Evolutionary conservation across 495 filamentous ascomycete genomes (phyloP), one percentile per base, ranked within the genome.

Genomic region (Pyrenula massariospora): DNA sequence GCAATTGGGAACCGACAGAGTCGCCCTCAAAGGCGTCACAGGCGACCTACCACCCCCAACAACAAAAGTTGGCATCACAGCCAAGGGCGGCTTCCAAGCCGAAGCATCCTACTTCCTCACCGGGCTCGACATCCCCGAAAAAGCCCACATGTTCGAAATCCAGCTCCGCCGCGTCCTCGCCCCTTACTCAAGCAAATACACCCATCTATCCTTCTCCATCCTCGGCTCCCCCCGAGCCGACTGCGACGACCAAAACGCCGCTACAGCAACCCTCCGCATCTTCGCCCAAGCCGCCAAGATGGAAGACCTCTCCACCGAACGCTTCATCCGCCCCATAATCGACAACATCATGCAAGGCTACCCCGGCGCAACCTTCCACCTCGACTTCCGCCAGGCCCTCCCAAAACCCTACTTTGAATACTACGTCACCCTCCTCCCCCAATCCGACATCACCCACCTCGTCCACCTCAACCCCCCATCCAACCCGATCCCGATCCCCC

Each of bases 61-160:
- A 12, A 81, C 79, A 8, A 81, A 82, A 61, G 68, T 80, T 3
- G 78, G 72, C n/a, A 72, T 81, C 53, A 76, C 73, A 12, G 73
- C 75, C 1, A 65, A 66, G 10, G 74, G 71, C 8, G 74, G 74
- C 0, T 80, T 68, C 60, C 77, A 80, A 59, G 70, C 68, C 1
- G 74, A 82, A 59, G 60, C 63, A 12, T 64, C 68, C 62, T 61
- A 68, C 59, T 76, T 68, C 60, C 58, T 72, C 58, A 66, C 64
- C 22, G 72, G 78, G 0, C 67, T 77, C 5, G 77, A 74, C 53
- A 66, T 72, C n/a, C 70, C 68, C 19, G 68, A 65, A 48, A 80
- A 80, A 58, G 72, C 66, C 0, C 64, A 68, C 51, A 66, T 66
- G 66, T 65, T 69, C 1, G 70, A 77, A 54, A 59, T 60, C 11